phyloP scores from a whole-genome alignment of 108 stramenopile species.

The Fragilaria crotonensis region DNA sequence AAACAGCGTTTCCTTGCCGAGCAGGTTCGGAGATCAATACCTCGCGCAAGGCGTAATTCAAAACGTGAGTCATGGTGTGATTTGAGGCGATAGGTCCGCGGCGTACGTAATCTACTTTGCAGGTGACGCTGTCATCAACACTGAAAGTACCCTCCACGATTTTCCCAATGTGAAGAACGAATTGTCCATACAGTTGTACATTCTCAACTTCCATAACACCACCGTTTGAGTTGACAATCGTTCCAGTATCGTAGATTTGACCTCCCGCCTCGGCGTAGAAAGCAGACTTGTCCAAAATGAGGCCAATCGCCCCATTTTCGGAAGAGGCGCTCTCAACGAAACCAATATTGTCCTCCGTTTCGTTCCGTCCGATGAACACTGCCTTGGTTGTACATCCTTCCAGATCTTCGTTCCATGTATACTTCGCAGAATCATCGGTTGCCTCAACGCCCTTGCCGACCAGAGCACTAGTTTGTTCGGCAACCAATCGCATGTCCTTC shows the following conservation, averaged over 20 bases:
- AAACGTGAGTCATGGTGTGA: constrained; percentile 98
- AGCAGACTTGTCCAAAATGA: constrained; percentile 86
- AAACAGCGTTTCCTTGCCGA: too few species aligned
- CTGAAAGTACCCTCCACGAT: constrained; percentile 42
- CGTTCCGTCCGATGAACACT: constrained; percentile 83
- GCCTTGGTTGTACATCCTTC: constrained; percentile 81
- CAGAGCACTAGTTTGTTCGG: constrained; percentile 92
- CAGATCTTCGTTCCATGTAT: constrained; percentile 77
- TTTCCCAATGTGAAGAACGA: constrained; percentile 78
- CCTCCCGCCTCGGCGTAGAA: constrained; percentile 98
- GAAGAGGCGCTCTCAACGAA: constrained; percentile 38
- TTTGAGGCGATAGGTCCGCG: constrained; percentile 89
- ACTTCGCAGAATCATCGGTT: constrained; percentile 84
- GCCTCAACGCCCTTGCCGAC: constrained; percentile 59
- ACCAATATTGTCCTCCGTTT: constrained; percentile 70
- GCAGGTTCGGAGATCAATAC: too few species aligned
- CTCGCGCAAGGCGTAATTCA: constrained; percentile 95
- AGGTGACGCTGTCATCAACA: constrained; percentile 71
- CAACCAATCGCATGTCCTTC: constrained; percentile 76
- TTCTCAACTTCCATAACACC: constrained; percentile 72
- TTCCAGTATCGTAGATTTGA: constrained; percentile 90
- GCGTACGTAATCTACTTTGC: constrained; percentile 91
- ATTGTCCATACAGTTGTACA: constrained; percentile 84
- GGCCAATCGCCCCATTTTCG: constrained; percentile 69
- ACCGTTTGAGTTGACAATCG: constrained; percentile 47